These are phyloP conservation scores for Lactarius tabidus DNA, from an alignment of 768 basidiomycete species.

Conservation along the genomic window DNA sequence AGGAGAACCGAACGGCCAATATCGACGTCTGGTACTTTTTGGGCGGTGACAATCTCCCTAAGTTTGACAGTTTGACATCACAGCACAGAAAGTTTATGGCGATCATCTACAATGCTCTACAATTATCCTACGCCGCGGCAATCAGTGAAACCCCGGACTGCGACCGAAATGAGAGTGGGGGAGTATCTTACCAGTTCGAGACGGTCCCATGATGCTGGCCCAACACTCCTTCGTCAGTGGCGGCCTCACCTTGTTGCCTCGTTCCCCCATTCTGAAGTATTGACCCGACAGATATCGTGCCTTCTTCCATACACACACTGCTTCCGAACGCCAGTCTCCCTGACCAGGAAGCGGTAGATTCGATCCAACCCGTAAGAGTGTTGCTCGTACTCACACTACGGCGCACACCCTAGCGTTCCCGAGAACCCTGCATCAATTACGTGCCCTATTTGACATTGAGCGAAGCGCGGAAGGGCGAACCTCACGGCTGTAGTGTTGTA, in stretches of 20 bases:
- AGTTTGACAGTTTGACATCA: background rate
- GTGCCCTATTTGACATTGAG: background rate
- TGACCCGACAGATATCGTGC: background rate
- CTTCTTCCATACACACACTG: background rate
- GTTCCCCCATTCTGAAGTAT: background rate
- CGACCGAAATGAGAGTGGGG: background rate
- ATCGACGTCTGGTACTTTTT: background rate
- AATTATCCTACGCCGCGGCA: background rate
- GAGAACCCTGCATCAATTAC: background rate
- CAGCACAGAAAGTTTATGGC: background rate
- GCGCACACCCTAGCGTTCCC: background rate
- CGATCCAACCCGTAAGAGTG: background rate
- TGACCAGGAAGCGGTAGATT: background rate
- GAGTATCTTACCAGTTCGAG: background rate
- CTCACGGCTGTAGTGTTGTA: background rate
- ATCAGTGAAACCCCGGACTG: background rate
- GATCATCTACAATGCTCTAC: background rate
- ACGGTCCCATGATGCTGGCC: background rate
- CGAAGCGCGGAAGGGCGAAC: background rate
- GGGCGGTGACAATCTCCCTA: background rate
- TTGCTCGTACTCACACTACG: background rate
- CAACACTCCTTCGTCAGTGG: background rate
- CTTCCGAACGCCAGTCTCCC: background rate
- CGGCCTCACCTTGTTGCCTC: background rate
- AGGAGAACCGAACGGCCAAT: slow-evolving; percentile 1